Percentiles rank a stretch among this genome's conserved stretches.
phyloP scores from a whole-genome alignment of 768 basidiomycete genomes.

The Pulveroboletus sp. region DNA sequence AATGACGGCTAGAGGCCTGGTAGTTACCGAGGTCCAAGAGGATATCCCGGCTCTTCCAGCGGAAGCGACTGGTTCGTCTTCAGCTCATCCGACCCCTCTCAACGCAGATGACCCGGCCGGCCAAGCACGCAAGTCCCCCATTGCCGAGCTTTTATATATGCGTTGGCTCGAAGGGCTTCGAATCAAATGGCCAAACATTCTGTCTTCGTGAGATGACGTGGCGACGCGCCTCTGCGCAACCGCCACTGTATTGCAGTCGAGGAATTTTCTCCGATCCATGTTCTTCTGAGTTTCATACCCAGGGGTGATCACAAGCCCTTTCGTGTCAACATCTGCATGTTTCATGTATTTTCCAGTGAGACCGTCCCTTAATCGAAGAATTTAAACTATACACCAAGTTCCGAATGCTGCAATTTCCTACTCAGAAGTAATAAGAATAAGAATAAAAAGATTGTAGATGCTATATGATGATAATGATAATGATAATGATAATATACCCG shows the following conservation, averaged over 20 bases:
- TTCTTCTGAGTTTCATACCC: constrained; percentile 6
- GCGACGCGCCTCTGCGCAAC: not conserved
- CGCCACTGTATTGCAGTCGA: not conserved
- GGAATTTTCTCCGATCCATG: not conserved
- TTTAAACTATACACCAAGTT: no score
- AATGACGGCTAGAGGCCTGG: constrained; percentile 80
- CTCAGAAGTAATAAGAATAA: not conserved
- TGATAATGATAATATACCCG: constrained; percentile 14
- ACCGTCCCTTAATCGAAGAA: no score
- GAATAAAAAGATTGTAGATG: constrained; percentile 1
- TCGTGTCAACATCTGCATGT: not conserved
- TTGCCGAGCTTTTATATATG: constrained; percentile 95
- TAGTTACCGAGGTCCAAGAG: constrained; percentile 81
- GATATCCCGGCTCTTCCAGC: constrained; percentile 55
- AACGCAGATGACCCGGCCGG: constrained; percentile 39
- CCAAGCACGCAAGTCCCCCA: constrained; percentile 73
- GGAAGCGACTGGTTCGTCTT: constrained; percentile 27
- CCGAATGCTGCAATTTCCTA: not conserved
- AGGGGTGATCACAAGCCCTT: not conserved
- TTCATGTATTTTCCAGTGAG: constrained; percentile 9
- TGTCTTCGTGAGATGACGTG: constrained; percentile 27
- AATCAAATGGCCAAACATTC: constrained; percentile 84
- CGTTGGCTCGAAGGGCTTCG: constrained; percentile 93
- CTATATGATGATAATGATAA: not conserved
- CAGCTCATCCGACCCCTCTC: constrained; percentile 26